phyloP scores from a whole-genome alignment of 1,284 basidiomycete species.

The Irpex sp. region DNA sequence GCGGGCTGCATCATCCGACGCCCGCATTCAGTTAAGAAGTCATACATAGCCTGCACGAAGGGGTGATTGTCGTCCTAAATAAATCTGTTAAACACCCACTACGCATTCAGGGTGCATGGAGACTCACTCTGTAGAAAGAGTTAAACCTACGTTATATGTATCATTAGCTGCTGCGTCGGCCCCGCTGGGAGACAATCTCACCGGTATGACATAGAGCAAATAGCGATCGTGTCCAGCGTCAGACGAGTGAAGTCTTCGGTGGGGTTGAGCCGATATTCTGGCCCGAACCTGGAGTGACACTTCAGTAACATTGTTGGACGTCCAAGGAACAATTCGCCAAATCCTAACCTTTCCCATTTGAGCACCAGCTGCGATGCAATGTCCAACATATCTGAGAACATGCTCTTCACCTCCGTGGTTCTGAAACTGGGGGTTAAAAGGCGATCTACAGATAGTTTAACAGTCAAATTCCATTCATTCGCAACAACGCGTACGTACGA shows the following conservation, averaged over 20 bases:
- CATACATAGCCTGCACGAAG: constrained; percentile 40
- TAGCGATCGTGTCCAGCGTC: constrained; percentile 43
- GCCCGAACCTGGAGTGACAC: constrained; percentile 34
- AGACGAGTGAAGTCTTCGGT: constrained; percentile 45
- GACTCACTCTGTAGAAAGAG: constrained; percentile 33
- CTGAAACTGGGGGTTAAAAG: constrained; percentile 54
- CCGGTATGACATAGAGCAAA: constrained; percentile 42
- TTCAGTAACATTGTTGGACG: not conserved
- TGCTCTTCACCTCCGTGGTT: constrained; percentile 39
- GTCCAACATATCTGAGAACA: constrained; percentile 50
- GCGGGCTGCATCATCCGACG: constrained; percentile 31
- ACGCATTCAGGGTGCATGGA: not conserved
- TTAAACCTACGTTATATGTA: constrained; percentile 26
- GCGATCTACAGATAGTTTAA: constrained; percentile 31
- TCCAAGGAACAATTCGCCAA: not conserved
- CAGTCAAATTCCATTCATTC: not conserved
- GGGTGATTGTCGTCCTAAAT: constrained; percentile 31
- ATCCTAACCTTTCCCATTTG: constrained; percentile 40
- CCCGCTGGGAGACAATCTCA: constrained; percentile 14
- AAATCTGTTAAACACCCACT: not conserved
- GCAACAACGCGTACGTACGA: constrained; percentile 28
- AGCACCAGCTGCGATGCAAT: constrained; percentile 43
- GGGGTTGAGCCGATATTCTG: constrained; percentile 37
- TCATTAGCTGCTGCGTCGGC: not conserved
- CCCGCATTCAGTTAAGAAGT: constrained; percentile 34